Evolutionary conservation across 306 rosid genomes (phyloP), one percentile per base, ranked within the genome.

Genomic region (Malus orientalis): DNA sequence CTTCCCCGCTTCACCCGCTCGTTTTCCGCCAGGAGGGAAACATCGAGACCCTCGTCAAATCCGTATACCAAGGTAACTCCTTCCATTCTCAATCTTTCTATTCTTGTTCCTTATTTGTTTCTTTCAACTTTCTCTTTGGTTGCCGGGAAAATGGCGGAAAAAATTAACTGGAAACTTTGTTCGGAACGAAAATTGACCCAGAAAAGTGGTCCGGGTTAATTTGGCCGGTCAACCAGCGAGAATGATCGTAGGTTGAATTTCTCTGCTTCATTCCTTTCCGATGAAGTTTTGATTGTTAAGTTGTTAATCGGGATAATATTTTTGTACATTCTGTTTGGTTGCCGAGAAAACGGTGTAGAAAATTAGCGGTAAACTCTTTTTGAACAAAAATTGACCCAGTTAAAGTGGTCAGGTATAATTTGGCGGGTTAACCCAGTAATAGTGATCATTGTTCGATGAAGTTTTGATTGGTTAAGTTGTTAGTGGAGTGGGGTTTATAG

Each of bases 21-120:
- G 91, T 95, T 42, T 95, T 92, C 57, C 97, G 99, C 7, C 97
- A 85, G 79, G 99, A 88, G 71, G 99, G 99, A 4, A 95, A 95
- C 81, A 95, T 95, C 82, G 97, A 92, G 62, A 85, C 97, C 40
- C 99, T 95, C 78, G 99, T 92, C 81, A 89, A 92, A 86, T 90
- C 99, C 55, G 97, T 95, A 11, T 83, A 95, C 78, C 87, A 83
- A 81, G 99, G 99, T 82, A 11, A 9, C 8, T 67, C 33, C 60
- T 23, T 51, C 23, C 33, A 9, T 38, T 40, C 63, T 14, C 10
- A 20, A 47, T 18, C 11, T 45, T 6, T 44, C 5, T 19, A 23
- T 25, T 51, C 20, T 20, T 29, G 42, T 3, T 70, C 65, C 47
- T 0, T 25, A 8, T 64, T 36, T 14, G 8, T 74, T 44, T 33